These are phyloP conservation scores for Ormosia semicastrata DNA, from an alignment of 306 rosid species.

Conservation along the genomic window DNA sequence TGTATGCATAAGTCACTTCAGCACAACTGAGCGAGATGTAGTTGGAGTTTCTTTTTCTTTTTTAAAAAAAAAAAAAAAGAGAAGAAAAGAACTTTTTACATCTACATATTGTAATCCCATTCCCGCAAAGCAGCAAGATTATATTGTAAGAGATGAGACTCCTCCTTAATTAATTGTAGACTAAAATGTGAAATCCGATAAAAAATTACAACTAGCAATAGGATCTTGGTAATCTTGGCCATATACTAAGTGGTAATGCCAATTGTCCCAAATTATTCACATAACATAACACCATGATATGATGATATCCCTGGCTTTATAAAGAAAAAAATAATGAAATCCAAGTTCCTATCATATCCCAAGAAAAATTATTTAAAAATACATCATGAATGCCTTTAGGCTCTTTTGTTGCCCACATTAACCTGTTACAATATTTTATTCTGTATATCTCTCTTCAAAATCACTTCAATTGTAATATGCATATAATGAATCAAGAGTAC, in stretches of 20 bases:
- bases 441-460: conserved; percentile 1
- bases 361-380: not conserved
- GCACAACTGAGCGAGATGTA: not conserved
- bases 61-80: not conserved
- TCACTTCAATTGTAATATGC: not conserved
- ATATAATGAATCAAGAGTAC: conserved; percentile 2
- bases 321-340: not conserved
- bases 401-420: not conserved
- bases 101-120: conserved; percentile 12
- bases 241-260: not conserved
- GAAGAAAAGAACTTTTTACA: not conserved
- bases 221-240: not conserved
- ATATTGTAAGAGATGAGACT: not conserved
- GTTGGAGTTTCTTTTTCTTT: not conserved
- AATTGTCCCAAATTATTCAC: conserved; percentile 10
- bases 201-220: not conserved
- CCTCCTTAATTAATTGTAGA: not conserved
- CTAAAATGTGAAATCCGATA: conserved; percentile 7
- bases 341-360: not conserved
- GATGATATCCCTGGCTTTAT: not conserved
- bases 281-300: not conserved
- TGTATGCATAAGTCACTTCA: not conserved
- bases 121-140: not conserved
- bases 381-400: conserved; percentile 10
- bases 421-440: conserved; percentile 6